Base-by-base conservation (phyloP, 192 early-diverging fungal genomes). In the Rhizophagus clarus region DNA sequence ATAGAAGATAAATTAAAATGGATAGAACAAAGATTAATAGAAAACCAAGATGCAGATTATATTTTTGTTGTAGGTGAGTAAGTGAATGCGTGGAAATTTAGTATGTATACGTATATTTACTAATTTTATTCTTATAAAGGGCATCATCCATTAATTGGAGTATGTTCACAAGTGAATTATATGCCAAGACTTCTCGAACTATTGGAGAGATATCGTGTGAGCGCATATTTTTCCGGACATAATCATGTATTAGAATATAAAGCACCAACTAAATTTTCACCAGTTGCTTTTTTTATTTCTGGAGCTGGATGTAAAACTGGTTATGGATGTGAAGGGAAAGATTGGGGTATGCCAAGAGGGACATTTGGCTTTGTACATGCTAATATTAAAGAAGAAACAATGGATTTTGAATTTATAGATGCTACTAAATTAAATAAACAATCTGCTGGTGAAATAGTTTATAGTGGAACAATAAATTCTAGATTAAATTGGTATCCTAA, bases 171-270 rank as follows among this genome's bases (percentile, higher is more conserved):
- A 17, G 20, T 14, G 28, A 26, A 45, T 77, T 14, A 62, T 26
- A 45, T 77, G n/a, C 34, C 34, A 11, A 14, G 40, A 42, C 31
- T 77, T 24, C 32, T 34, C 24, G 14, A 61, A 26, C 11, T 77
- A 20, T 64, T 77, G 11, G 20, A 77, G 11, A 37, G n/a, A 64
- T 40, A 77, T 26, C 37, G 24, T 64, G 75, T 77, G 20, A 77
- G 61, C 24, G 75, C 75, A 5, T 77, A 77, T 63, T 77, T 77
- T 20, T 4, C 75, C 1, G 75, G 75, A 4, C 75, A 77, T 26
- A 64, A 62, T 26, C 75, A 77, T 63, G 75, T 77, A 28, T 64
- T 77, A 64, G 75, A 77, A 77, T 64, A 37, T 10, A 40, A 64
- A 40, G 3, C 32, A 26, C 60, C 75, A 10, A 61, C 29, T 47